phyloP scores from a whole-genome alignment of 2,329 filamentous ascomycete species.

The Chalaropsis thielavioides region DNA sequence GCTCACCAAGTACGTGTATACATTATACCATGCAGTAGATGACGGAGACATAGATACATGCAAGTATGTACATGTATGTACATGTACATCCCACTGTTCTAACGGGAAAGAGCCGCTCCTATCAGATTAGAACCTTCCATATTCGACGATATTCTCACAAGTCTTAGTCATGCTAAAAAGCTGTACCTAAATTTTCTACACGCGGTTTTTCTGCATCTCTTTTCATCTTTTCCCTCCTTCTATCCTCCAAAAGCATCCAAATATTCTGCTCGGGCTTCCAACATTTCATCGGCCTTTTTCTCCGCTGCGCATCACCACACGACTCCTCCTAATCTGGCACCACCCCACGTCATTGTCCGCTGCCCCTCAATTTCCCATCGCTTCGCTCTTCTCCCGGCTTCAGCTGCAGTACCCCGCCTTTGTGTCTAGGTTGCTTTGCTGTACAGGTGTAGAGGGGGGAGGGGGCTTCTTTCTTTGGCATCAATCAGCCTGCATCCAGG shows the following conservation, averaged over 20 bases:
- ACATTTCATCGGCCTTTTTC: no score
- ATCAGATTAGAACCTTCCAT: neutral
- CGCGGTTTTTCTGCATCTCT: neutral
- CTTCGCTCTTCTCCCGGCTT: neutral
- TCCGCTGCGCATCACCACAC: no score
- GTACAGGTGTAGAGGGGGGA: neutral
- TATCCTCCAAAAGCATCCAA: neutral
- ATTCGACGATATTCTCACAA: neutral
- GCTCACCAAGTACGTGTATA: neutral
- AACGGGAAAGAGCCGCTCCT: neutral
- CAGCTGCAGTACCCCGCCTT: conserved; percentile 4
- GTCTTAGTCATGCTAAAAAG: neutral
- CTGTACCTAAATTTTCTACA: neutral
- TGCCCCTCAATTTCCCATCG: neutral
- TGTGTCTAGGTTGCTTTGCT: neutral
- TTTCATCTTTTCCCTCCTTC: neutral
- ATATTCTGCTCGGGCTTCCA: no score
- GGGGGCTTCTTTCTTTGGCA: neutral
- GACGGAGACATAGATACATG: neutral
- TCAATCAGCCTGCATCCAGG: neutral
- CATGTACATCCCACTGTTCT: no score
- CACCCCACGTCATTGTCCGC: neutral
- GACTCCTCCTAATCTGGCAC: neutral
- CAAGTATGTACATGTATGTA: neutral
- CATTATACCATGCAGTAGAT: neutral